These are phyloP conservation scores for Globisporangium yorkense DNA, from an alignment of 352 stramenopile genomes.

Conservation along the genomic window DNA sequence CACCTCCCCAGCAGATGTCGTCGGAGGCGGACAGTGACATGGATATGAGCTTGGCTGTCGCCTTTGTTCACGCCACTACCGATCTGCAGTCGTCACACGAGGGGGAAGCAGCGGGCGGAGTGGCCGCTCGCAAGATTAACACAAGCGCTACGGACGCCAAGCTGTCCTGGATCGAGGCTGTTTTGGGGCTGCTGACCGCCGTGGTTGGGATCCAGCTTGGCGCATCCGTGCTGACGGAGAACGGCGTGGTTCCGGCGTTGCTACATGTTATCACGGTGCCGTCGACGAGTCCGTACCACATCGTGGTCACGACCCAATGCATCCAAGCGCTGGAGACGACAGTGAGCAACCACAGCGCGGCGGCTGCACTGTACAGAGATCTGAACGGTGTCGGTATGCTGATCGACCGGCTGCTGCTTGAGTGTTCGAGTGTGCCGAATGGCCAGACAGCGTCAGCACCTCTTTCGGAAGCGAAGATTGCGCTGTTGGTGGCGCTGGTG, in stretches of 20 bases:
- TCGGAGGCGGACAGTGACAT: slow-evolving; percentile 66
- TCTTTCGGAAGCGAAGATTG: slow-evolving; percentile 48
- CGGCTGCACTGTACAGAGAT: slow-evolving; percentile 71
- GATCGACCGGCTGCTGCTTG: slow-evolving; percentile 64
- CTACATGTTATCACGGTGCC: slow-evolving; percentile 71
- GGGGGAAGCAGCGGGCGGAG: slow-evolving; percentile 44
- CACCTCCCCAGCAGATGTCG: neutral
- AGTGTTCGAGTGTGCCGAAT: slow-evolving; percentile 32
- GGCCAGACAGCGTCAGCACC: neutral
- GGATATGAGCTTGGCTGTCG: slow-evolving; percentile 85
- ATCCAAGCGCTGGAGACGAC: slow-evolving; percentile 79
- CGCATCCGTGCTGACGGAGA: slow-evolving; percentile 75
- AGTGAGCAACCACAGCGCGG: slow-evolving; percentile 64
- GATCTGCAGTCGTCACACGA: slow-evolving; percentile 64
- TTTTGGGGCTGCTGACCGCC: slow-evolving; percentile 61
- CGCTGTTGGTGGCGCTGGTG: slow-evolving; percentile 65
- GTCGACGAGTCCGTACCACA: slow-evolving; percentile 49
- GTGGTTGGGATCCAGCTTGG: slow-evolving; percentile 76
- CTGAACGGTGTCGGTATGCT: slow-evolving; percentile 83
- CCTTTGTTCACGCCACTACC: slow-evolving; percentile 84
- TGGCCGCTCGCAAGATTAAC: slow-evolving; percentile 44
- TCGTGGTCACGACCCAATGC: slow-evolving; percentile 69
- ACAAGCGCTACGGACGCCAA: slow-evolving; percentile 38
- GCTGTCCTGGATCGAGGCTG: slow-evolving; percentile 74
- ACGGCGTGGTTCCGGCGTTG: slow-evolving; percentile 73